Evolutionary conservation across 2,329 filamentous ascomycete genomes (phyloP).

Genomic region (Phialocephala subalpina): DNA sequence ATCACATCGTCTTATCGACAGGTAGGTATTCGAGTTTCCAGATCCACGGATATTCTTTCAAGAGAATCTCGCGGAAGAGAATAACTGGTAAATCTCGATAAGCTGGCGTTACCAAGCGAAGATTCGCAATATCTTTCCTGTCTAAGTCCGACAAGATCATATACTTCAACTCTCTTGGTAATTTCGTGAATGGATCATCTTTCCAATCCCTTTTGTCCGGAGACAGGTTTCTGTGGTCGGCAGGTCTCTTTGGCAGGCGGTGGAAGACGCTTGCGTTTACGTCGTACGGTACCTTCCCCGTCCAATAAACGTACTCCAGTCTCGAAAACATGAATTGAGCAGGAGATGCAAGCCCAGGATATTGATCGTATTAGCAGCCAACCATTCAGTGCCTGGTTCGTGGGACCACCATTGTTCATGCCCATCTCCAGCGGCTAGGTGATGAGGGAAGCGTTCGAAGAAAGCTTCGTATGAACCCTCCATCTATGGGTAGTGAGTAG

Average conservation of each 20-base stretch:
- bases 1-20: conserved; percentile 36
- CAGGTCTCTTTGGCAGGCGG: background rate
- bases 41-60: conserved; percentile 39
- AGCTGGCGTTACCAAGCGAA: conserved; percentile 35
- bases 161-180: conserved; percentile 36
- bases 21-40: conserved; percentile 33
- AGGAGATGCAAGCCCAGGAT: conserved; percentile 34
- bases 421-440: background rate
- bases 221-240: background rate
- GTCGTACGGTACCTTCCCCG: background rate
- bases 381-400: conserved; percentile 30
- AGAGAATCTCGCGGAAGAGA: conserved; percentile 35
- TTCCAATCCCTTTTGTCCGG: too few relatives aligned
- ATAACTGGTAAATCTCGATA: conserved; percentile 35
- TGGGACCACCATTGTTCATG: conserved; percentile 26
- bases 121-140: conserved; percentile 35
- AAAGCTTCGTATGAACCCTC: conserved; percentile 11
- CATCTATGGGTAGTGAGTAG: background rate
- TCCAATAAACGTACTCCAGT: background rate
- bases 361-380: conserved; percentile 39
- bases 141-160: conserved; percentile 32
- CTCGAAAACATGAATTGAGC: conserved; percentile 13
- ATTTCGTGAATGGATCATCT: conserved; percentile 22
- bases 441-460: conserved; percentile 12
- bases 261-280: background rate